Base-by-base conservation (phyloP, 2,329 filamentous ascomycete genomes). In the Claviceps africana region DNA sequence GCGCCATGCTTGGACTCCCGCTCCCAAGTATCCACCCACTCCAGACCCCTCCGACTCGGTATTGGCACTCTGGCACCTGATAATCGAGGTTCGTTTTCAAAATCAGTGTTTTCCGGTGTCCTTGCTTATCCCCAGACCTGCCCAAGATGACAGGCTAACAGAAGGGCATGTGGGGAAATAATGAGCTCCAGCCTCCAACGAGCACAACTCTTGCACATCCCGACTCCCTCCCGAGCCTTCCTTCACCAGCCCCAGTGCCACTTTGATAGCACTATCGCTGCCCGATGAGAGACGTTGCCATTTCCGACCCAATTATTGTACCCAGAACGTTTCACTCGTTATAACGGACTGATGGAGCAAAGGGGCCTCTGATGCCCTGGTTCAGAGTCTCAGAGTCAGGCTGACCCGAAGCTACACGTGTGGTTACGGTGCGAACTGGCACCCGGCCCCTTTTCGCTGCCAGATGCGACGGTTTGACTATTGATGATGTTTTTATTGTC, bases 1-100 rank as follows among this genome's bases (percentile, higher is more conserved):
- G 55, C 54, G 46, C 55, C 56, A 50, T 58, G 55, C 52, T 59
- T 56, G 53, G 52, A 54, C 54, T 59, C 57, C 57, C 58, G 58
- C 53, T 21, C n/a, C n/a, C 2, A 37, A 28, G 46, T 50, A 57
- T 57, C 58, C 58, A 57, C 56, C 42, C 21, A 52, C 45, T 53
- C 53, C 55, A 48, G 30, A 39, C 48, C 31, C 35, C 45, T 53
- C 52, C 43, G 45, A 50, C 39, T 47, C 40, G 30, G 50, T 48
- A 37, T 35, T 22, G 45, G 45, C 45, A 35, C 31, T 47, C 25
- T 47, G 30, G 31, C 30, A 35, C 45, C 45, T 37, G 31, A 22
- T 37, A 22, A 22, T 35, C 28, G 25, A 46, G 25, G 21, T 28
- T 25, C 42, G 15, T 25, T 44, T 44, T 9, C 5, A 44, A 44